A percentile compares a stretch with the other conserved stretches of the same genome.
phyloP scores from a whole-genome alignment of 257 asterid species.

The Capsicum baccatum region DNA sequence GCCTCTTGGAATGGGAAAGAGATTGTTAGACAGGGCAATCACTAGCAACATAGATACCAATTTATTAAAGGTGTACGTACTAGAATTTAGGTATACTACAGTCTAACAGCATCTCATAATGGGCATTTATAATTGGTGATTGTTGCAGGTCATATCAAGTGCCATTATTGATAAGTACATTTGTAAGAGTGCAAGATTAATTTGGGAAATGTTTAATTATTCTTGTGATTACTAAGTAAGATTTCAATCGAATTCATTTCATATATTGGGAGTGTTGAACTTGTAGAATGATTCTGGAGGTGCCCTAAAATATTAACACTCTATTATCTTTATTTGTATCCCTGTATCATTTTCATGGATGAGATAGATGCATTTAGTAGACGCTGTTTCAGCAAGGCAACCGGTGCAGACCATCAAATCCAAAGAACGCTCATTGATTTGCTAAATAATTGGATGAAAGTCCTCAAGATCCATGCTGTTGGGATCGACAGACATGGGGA shows the following conservation, averaged over 20 bases:
- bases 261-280: background rate
- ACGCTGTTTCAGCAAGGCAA: constrained; percentile 92
- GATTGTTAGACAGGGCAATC: constrained; percentile 89
- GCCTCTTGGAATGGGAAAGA: constrained; percentile 98
- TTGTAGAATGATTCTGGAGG: background rate
- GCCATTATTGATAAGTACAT: constrained; percentile 91
- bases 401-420: constrained; percentile 96
- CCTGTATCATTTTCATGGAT: constrained; percentile 96
- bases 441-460: constrained; percentile 86
- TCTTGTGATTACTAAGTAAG: constrained; percentile 96
- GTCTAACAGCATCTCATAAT: background rate
- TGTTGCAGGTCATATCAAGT: constrained; percentile 84
- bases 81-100: background rate
- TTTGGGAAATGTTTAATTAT: constrained; percentile 34
- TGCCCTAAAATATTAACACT: background rate
- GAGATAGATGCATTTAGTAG: constrained; percentile 97
- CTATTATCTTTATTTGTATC: constrained; percentile 44
- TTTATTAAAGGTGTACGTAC: constrained; percentile 70
- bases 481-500: constrained; percentile 96
- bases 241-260: background rate
- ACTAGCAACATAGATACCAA: constrained; percentile 97
- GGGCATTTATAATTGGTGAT: background rate
- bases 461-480: constrained; percentile 88
- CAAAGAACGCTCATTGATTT: constrained; percentile 97
- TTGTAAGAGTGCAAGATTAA: constrained; percentile 90